phyloP scores from a whole-genome alignment of 225 moss, liverwort and hornwort genomes.

The Physcomitrium patens region DNA sequence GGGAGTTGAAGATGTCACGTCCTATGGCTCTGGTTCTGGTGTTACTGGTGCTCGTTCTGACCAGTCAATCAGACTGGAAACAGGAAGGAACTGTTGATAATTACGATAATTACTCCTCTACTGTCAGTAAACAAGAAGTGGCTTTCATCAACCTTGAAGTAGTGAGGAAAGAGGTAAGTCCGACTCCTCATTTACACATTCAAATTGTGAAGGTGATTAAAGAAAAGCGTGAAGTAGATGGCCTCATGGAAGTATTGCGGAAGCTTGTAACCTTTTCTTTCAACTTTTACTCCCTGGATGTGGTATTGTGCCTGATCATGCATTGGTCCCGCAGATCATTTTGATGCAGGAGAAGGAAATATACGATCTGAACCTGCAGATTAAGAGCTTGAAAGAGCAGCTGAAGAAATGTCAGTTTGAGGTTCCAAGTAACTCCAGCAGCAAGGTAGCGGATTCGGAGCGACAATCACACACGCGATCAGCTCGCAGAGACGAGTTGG shows the following conservation, averaged over 20 bases:
- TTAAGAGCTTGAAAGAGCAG: constrained; percentile 48
- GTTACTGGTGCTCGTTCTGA: constrained; percentile 57
- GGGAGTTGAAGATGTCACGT: constrained; percentile 51
- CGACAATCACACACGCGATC: constrained; percentile 14
- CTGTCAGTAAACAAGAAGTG: constrained; percentile 38
- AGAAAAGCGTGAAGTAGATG: background rate
- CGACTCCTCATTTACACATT: background rate
- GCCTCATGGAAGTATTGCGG: background rate
- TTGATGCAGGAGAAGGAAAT: constrained; percentile 65
- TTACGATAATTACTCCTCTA: too few relatives aligned
- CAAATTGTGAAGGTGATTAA: constrained; percentile 11
- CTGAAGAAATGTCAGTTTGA: constrained; percentile 44
- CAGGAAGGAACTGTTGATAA: constrained; percentile 43
- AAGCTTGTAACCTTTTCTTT: background rate
- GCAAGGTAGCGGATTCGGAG: constrained; percentile 20
- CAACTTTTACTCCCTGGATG: background rate
- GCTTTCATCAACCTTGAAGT: constrained; percentile 38
- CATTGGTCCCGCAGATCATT: constrained; percentile 40
- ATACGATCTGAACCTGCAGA: constrained; percentile 38
- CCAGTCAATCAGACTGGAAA: constrained; percentile 67
- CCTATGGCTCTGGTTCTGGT: constrained; percentile 61
- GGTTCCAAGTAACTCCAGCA: constrained; percentile 34
- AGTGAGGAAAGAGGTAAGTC: constrained; percentile 57
- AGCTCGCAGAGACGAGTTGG: constrained; percentile 23
- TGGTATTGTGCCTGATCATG: constrained; percentile 21